Conservation (phyloP, 1,139 yeast species). For the Geotrichum cucujoidarum region DNA sequence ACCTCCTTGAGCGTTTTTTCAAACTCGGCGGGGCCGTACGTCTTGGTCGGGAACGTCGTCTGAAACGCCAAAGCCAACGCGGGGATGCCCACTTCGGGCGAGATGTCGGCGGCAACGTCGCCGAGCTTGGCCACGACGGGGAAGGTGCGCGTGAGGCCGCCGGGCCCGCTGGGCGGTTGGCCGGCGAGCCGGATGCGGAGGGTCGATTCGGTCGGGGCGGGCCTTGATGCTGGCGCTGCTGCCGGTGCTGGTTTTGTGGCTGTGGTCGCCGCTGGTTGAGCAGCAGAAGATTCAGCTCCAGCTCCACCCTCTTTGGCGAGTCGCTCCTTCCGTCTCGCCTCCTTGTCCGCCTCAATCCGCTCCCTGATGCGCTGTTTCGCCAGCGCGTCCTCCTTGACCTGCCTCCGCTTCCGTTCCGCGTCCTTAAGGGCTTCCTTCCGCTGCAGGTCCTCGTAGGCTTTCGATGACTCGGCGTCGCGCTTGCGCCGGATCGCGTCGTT, state of each 20-base stretch:
- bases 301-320: constrained; percentile 5
- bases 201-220: constrained; percentile 32
- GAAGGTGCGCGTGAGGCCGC: constrained; percentile 27
- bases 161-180: constrained; percentile 26
- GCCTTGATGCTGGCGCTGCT: constrained; percentile 21
- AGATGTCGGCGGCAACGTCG: constrained; percentile 32
- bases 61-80: constrained; percentile 27
- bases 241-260: constrained; percentile 22
- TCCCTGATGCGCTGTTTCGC: constrained; percentile 36
- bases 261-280: constrained; percentile 18
- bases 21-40: constrained; percentile 26
- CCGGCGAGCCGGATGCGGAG: constrained; percentile 34
- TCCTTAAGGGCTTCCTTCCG: constrained; percentile 34
- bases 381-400: constrained; percentile 34
- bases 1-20: constrained; percentile 31
- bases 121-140: constrained; percentile 32
- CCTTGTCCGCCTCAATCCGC: constrained; percentile 38
- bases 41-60: constrained; percentile 36
- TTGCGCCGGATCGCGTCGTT: constrained; percentile 36
- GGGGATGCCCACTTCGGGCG: constrained; percentile 22
- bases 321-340: constrained; percentile 31
- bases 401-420: constrained; percentile 34
- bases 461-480: constrained; percentile 32
- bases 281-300: too few species aligned
- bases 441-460: constrained; percentile 34